These are phyloP conservation scores for Fusarium torulosum DNA, from an alignment of 2,329 filamentous ascomycete genomes.

Conservation along the genomic window DNA sequence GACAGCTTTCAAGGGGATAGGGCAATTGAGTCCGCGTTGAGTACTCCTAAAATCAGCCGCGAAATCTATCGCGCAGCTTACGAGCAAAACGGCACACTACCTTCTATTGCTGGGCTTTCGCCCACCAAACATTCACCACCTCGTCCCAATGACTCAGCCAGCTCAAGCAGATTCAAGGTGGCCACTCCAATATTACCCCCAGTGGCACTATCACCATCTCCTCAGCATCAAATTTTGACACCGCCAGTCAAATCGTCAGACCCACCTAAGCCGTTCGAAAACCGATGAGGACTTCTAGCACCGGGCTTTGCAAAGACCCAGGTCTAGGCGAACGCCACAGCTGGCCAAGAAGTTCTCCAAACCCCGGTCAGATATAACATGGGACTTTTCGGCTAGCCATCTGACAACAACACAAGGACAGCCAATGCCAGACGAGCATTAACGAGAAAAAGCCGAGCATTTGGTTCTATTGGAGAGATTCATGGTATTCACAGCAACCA, in stretches of 20 bases:
- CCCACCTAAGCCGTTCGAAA: conserved; percentile 38
- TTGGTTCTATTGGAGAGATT: conserved; percentile 6
- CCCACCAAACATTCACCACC: conserved; percentile 66
- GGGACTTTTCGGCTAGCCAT: conserved; percentile 1
- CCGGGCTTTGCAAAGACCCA: conserved; percentile 17
- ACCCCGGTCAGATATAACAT: conserved; percentile 5
- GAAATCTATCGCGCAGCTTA: conserved; percentile 47
- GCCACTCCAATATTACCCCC: conserved; percentile 67
- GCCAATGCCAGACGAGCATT: conserved; percentile 14
- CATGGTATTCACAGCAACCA: conserved; percentile 10
- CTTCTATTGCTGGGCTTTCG: conserved; percentile 62
- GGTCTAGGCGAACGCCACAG: conserved; percentile 22
- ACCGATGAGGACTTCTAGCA: conserved; percentile 29
- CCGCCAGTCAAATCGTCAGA: conserved; percentile 67
- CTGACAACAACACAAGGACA: conserved; percentile 6
- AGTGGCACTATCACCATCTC: conserved; percentile 68
- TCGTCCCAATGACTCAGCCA: conserved; percentile 49
- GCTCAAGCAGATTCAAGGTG: conserved; percentile 48
- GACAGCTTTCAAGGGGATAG: conserved; percentile 43
- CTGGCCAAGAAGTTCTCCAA: conserved; percentile 12
- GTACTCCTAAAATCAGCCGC: conserved; percentile 48
- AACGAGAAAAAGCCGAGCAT: conserved; percentile 6
- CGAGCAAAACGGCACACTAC: conserved; percentile 53
- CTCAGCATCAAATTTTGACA: conserved; percentile 68
- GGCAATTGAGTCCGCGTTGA: conserved; percentile 45